Percentiles rank a stretch among this genome's conserved stretches.
Conservation (phyloP, 164 flowering plant genomes). For the Akebia trifoliata region DNA sequence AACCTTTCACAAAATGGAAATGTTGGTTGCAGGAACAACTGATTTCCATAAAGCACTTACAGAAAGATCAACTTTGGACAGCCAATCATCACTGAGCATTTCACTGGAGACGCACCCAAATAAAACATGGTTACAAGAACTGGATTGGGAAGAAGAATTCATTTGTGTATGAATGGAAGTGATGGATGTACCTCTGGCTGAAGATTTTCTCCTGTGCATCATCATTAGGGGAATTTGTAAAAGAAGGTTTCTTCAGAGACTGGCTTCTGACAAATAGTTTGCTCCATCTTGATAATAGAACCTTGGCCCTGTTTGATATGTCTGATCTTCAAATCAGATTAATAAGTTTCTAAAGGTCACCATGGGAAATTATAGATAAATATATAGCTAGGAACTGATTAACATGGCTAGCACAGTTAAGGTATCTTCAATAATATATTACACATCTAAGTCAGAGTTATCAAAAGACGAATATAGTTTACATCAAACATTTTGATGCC, state of each 20-base stretch:
- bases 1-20: neutral
- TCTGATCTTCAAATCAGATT: constrained; percentile 96
- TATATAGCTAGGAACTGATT: too few species aligned
- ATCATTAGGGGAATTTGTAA: constrained; percentile 33
- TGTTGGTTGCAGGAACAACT: neutral
- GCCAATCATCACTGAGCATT: constrained; percentile 63
- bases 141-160: too few species aligned
- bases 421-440: too few species aligned
- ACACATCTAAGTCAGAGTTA: too few species aligned
- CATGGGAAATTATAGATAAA: neutral
- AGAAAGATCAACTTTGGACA: constrained; percentile 34
- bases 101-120: constrained; percentile 57
- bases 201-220: constrained; percentile 44
- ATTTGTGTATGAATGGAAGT: too few species aligned
- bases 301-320: constrained; percentile 95
- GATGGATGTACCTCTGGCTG: constrained; percentile 79
- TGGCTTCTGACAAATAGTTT: constrained; percentile 70
- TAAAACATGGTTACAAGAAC: constrained; percentile 9
- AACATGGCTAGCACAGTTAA: too few species aligned
- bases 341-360: constrained; percentile 45
- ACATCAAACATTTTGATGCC: too few species aligned
- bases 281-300: constrained; percentile 81
- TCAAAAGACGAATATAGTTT: too few species aligned
- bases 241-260: constrained; percentile 49
- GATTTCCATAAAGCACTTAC: constrained; percentile 38